phyloP scores from a whole-genome alignment of 306 rosid genomes.

The cucumber (Cucumis sativus) region DNA sequence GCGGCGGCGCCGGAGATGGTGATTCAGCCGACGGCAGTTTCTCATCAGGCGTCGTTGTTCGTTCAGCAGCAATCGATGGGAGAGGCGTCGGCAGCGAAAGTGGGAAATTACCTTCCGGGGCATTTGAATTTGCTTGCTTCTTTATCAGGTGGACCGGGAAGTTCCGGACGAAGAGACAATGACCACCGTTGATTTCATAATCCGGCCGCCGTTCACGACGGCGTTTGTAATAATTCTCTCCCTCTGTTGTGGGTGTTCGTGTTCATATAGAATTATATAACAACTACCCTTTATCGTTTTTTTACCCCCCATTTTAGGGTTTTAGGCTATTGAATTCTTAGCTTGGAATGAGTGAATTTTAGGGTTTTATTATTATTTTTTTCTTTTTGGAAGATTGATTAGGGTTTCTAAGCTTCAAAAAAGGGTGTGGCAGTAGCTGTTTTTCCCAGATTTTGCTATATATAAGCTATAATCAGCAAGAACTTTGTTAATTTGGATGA shows the following conservation, averaged over 20 bases:
- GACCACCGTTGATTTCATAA: slow-evolving; percentile 40
- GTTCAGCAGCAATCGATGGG: slow-evolving; percentile 59
- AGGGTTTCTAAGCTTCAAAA: slow-evolving; percentile 3
- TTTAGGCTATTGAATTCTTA: neutral
- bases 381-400: neutral
- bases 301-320: neutral
- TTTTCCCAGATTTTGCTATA: neutral
- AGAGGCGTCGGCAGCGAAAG: slow-evolving; percentile 91
- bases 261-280: slow-evolving; percentile 5
- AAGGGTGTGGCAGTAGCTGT: neutral
- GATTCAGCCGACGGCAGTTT: slow-evolving; percentile 36
- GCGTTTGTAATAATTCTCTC: neutral
- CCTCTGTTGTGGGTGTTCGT: neutral
- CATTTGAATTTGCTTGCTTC: slow-evolving; percentile 96
- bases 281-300: neutral
- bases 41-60: slow-evolving; percentile 31
- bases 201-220: neutral
- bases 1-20: slow-evolving; percentile 44
- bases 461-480: neutral
- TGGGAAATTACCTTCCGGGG: slow-evolving; percentile 94
- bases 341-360: neutral
- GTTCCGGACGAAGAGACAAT: slow-evolving; percentile 81
- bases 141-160: slow-evolving; percentile 81
- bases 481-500: neutral
- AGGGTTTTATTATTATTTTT: neutral